phyloP scores from a whole-genome alignment of 352 stramenopile species.

The Phytophthora multivora region DNA sequence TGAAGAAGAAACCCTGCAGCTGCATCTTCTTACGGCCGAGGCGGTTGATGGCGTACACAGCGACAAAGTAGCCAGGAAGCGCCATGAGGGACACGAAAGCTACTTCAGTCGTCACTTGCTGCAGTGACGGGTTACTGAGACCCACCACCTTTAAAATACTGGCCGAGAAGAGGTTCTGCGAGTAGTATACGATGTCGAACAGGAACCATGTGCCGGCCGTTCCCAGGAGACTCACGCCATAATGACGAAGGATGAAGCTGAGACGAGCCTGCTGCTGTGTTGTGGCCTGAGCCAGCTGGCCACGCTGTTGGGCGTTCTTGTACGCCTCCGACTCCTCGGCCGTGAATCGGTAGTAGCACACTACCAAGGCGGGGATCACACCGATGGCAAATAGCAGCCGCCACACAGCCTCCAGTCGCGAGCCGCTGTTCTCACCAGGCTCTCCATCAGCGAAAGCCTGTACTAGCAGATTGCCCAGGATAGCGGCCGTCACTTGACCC shows the following conservation, averaged over 20 bases:
- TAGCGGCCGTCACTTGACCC: constrained; percentile 52
- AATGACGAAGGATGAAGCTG: constrained; percentile 55
- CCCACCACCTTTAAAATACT: constrained; percentile 69
- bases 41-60: constrained; percentile 71
- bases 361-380: constrained; percentile 58
- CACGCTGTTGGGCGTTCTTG: constrained; percentile 43
- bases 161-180: constrained; percentile 79
- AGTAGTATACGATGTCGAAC: constrained; percentile 87
- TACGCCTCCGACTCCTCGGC: constrained; percentile 60
- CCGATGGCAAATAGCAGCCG: constrained; percentile 69
- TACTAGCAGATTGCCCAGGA: constrained; percentile 69
- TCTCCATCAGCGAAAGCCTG: constrained; percentile 46
- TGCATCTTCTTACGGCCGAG: constrained; percentile 78
- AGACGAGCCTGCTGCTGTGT: constrained; percentile 17
- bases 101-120: constrained; percentile 59
- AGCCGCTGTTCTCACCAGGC: constrained; percentile 39
- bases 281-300: not conserved
- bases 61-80: constrained; percentile 83
- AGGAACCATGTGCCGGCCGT: constrained; percentile 86
- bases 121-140: constrained; percentile 53
- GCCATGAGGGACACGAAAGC: constrained; percentile 64
- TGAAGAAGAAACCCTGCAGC: constrained; percentile 71
- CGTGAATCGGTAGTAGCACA: constrained; percentile 68
- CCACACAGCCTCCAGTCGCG: constrained; percentile 67
- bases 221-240: constrained; percentile 56